Percentiles rank a stretch among this genome's conserved stretches.
Evolutionary conservation across 176 grass and related monocot species (phyloP).

Genomic region (Pontederia crassipes): DNA sequence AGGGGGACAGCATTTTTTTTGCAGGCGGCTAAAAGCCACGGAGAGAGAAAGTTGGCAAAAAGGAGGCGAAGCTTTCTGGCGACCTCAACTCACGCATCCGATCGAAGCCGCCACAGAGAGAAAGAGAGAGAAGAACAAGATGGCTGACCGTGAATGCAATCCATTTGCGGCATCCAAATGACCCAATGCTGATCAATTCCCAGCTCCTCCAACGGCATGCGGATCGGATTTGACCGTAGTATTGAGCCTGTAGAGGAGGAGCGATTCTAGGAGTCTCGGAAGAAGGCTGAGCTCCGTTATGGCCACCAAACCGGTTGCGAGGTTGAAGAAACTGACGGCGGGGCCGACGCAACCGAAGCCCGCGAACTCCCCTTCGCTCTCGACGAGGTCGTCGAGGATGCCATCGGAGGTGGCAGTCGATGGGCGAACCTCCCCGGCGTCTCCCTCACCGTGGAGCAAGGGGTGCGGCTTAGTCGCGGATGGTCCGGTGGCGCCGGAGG

Average conservation of each 20-base stretch:
- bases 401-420: conserved; percentile 56
- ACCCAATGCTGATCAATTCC: conserved; percentile 32
- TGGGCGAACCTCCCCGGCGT: conserved; percentile 44
- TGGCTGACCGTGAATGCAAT: conserved; percentile 10
- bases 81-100: conserved; percentile 30
- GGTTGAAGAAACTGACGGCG: conserved; percentile 36
- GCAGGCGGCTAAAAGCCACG: not conserved
- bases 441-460: conserved; percentile 21
- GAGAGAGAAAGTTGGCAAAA: conserved; percentile 1
- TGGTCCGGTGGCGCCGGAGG: conserved; percentile 25
- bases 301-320: conserved; percentile 20
- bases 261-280: not conserved
- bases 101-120: conserved; percentile 54
- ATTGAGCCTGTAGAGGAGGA: not conserved
- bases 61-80: conserved; percentile 13
- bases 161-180: conserved; percentile 13
- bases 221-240: not conserved
- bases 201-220: conserved; percentile 30
- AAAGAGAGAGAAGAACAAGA: conserved; percentile 8
- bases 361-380: conserved; percentile 61
- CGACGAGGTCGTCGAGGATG: conserved; percentile 61
- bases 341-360: conserved; percentile 18
- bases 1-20: not conserved
- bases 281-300: not conserved
- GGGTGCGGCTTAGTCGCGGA: conserved; percentile 18